phyloP scores from a whole-genome alignment of 176 grass and related monocot genomes.

The Echinochloa phyllopogon region DNA sequence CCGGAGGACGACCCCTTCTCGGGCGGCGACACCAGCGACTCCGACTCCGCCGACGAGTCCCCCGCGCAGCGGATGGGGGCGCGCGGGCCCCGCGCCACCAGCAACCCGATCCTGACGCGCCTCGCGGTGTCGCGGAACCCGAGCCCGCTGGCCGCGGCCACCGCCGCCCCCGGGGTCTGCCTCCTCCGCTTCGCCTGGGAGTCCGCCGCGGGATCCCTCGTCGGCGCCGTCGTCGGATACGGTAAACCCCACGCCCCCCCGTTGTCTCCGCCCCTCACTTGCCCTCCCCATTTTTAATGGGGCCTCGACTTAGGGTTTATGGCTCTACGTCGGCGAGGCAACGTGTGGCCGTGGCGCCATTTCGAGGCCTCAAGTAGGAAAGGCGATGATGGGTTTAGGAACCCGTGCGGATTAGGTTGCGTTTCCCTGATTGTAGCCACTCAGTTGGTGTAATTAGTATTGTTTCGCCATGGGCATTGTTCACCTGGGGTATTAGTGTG shows the following conservation, averaged over 20 bases:
- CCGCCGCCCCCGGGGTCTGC: constrained; percentile 57
- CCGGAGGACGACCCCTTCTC: constrained; percentile 43
- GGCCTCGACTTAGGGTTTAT: constrained; percentile 33
- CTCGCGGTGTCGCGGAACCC: constrained; percentile 61
- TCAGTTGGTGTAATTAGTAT: neutral
- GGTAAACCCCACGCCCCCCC: constrained; percentile 33
- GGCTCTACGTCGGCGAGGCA: neutral
- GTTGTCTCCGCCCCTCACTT: neutral
- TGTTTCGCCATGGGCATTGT: neutral
- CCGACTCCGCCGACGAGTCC: constrained; percentile 45
- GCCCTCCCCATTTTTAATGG: neutral
- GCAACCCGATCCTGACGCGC: constrained; percentile 54
- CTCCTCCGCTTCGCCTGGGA: constrained; percentile 64
- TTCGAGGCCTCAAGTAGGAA: neutral
- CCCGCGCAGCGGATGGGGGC: neutral
- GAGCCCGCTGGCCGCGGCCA: constrained; percentile 58
- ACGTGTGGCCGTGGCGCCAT: neutral
- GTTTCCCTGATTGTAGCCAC: neutral
- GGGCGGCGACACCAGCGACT: constrained; percentile 35
- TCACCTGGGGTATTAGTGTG: neutral
- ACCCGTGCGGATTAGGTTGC: neutral
- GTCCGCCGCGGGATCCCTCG: constrained; percentile 63
- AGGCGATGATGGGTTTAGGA: neutral
- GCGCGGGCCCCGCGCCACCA: neutral
- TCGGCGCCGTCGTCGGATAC: constrained; percentile 59